These are phyloP conservation scores for Melanogaster broomeanus DNA, from an alignment of 768 basidiomycete species.

Conservation along the genomic window DNA sequence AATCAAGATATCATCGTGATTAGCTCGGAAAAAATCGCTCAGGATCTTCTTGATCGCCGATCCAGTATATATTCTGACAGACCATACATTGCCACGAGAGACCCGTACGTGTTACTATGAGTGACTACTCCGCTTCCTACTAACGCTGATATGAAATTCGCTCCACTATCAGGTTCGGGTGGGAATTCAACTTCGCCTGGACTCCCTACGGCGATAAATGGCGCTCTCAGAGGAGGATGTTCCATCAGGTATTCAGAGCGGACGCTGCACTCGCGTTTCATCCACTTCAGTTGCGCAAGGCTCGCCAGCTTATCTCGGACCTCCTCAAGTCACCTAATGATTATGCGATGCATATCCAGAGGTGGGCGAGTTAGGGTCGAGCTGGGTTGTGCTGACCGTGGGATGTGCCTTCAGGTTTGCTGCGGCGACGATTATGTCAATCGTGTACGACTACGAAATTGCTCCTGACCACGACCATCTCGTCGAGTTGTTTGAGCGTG, in stretches of 20 bases:
- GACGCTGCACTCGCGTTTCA: slow-evolving; percentile 1
- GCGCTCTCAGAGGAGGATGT: slow-evolving; percentile 9
- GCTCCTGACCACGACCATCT: slow-evolving; percentile 4
- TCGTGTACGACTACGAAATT: slow-evolving; percentile 9
- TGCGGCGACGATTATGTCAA: neutral
- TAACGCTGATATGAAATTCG: too few species aligned
- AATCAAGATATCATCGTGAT: slow-evolving; percentile 11
- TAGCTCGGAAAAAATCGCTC: slow-evolving; percentile 7
- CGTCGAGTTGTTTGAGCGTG: neutral
- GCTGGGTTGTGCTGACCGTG: too few species aligned
- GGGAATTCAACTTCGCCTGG: slow-evolving; percentile 2
- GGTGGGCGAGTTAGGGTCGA: too few species aligned
- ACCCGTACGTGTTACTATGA: slow-evolving; percentile 5
- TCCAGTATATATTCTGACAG: slow-evolving; percentile 10
- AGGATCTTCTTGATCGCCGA: slow-evolving; percentile 7
- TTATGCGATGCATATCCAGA: neutral
- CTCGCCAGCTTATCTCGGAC: slow-evolving; percentile 2
- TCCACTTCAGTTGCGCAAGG: slow-evolving; percentile 6
- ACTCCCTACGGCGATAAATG: slow-evolving; percentile 8
- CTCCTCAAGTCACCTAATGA: neutral
- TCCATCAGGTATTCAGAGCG: slow-evolving; percentile 12
- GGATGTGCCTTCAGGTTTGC: slow-evolving; percentile 5
- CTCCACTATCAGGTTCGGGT: slow-evolving; percentile 15
- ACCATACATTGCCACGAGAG: slow-evolving; percentile 18
- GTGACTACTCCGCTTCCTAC: too few species aligned